These are phyloP conservation scores for Groenewaldozyma tartarivorans DNA, from an alignment of 805 yeast species.

Conservation along the genomic window DNA sequence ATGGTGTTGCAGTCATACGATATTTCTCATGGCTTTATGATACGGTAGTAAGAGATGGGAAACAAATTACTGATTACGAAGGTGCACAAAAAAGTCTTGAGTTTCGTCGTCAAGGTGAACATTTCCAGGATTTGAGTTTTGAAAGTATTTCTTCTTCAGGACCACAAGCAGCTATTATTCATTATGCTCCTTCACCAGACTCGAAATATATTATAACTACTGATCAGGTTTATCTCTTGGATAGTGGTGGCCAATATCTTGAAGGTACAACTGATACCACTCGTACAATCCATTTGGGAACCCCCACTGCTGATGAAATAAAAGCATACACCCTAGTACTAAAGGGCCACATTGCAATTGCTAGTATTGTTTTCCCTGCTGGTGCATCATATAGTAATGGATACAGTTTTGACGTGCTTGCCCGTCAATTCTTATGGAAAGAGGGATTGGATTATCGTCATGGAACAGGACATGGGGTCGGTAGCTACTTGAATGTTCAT, in stretches of 20 bases:
- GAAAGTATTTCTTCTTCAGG: slow-evolving; percentile 70
- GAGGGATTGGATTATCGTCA: slow-evolving; percentile 82
- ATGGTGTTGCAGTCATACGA: slow-evolving; percentile 66
- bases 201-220: slow-evolving; percentile 55
- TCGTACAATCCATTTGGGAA: slow-evolving; percentile 64
- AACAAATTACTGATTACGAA: slow-evolving; percentile 44
- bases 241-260: slow-evolving; percentile 83
- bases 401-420: slow-evolving; percentile 64
- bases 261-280: slow-evolving; percentile 98
- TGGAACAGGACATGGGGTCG: slow-evolving; percentile 98
- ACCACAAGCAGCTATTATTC: slow-evolving; percentile 68
- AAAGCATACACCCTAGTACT: slow-evolving; percentile 74
- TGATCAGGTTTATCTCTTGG: slow-evolving; percentile 61
- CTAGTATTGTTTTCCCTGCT: slow-evolving; percentile 67
- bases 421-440: slow-evolving; percentile 74
- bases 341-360: slow-evolving; percentile 85
- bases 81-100: slow-evolving; percentile 46
- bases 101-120: slow-evolving; percentile 29
- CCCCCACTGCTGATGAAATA: slow-evolving; percentile 48
- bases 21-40: slow-evolving; percentile 79
- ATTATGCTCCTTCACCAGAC: slow-evolving; percentile 54
- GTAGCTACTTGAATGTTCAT: slow-evolving; percentile 82
- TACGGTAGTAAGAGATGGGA: slow-evolving; percentile 32
- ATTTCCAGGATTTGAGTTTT: slow-evolving; percentile 52
- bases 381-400: slow-evolving; percentile 49